These are phyloP conservation scores for Paramyrothecium sp. DNA, from an alignment of 2,329 filamentous ascomycete genomes.

Conservation along the genomic window DNA sequence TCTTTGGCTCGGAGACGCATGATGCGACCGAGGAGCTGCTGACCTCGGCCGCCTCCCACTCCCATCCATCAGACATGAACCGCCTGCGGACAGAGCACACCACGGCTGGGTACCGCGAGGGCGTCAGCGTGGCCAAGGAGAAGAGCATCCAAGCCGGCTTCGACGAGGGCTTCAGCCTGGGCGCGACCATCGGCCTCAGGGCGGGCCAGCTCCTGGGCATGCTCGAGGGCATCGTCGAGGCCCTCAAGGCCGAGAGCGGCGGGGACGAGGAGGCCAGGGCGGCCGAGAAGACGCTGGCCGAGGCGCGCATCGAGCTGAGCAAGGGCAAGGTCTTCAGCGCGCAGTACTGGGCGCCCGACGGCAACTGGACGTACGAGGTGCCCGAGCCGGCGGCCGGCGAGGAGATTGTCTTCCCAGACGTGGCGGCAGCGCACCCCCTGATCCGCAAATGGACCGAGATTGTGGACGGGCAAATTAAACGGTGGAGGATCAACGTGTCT, in stretches of 20 bases:
- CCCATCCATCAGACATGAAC: conserved; percentile 63
- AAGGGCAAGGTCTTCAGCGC: conserved; percentile 61
- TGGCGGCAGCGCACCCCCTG: conserved; percentile 68
- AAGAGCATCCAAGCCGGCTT: conserved; percentile 81
- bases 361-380: conserved; percentile 68
- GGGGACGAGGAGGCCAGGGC: conserved; percentile 19
- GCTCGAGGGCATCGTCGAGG: conserved; percentile 67
- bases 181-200: conserved; percentile 73
- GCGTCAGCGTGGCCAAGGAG: conserved; percentile 73
- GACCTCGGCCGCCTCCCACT: conserved; percentile 7
- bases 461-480: conserved; percentile 25
- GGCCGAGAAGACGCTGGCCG: conserved; percentile 33
- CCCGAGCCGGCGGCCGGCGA: conserved; percentile 27
- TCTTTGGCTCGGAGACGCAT: conserved; percentile 28
- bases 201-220: conserved; percentile 76
- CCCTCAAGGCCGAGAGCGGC: conserved; percentile 30
- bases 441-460: conserved; percentile 57
- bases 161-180: conserved; percentile 84
- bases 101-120: conserved; percentile 89
- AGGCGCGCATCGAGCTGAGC: conserved; percentile 59
- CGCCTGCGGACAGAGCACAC: conserved; percentile 74
- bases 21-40: conserved; percentile 15
- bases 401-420: conserved; percentile 56
- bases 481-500: conserved; percentile 31
- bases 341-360: conserved; percentile 68